A percentile compares a stretch with the other conserved stretches of the same genome.
Evolutionary conservation across 768 basidiomycete species (phyloP).

Genomic region (Exidia glandulosa): DNA sequence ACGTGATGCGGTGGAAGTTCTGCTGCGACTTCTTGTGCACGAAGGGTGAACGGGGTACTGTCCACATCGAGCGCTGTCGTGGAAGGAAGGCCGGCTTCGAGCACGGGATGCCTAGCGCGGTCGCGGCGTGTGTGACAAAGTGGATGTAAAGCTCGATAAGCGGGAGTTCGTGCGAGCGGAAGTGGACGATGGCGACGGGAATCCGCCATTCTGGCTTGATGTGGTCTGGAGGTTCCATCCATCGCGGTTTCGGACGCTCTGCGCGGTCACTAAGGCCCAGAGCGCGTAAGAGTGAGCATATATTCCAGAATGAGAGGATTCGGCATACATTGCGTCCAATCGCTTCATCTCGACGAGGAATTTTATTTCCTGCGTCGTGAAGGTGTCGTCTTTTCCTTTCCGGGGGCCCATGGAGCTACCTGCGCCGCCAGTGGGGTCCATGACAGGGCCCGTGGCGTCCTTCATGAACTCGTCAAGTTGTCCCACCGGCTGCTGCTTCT

Average conservation of each 20-base stretch:
- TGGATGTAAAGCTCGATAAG: slow-evolving; percentile 71
- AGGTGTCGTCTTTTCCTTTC: not conserved
- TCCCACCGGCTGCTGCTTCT: not conserved
- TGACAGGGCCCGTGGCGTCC: too few species aligned
- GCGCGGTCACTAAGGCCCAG: not conserved
- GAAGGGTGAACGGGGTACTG: slow-evolving; percentile 78
- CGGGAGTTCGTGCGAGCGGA: slow-evolving; percentile 61
- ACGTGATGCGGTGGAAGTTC: slow-evolving; percentile 80
- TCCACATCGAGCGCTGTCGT: slow-evolving; percentile 69
- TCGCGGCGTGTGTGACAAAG: slow-evolving; percentile 75
- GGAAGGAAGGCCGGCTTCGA: slow-evolving; percentile 58
- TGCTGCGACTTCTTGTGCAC: slow-evolving; percentile 90
- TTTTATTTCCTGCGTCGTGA: not conserved
- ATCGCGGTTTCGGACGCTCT: not conserved
- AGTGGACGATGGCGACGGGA: slow-evolving; percentile 73
- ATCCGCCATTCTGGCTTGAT: slow-evolving; percentile 29
- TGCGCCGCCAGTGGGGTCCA: not conserved
- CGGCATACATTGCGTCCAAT: not conserved
- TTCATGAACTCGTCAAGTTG: too few species aligned
- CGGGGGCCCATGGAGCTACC: not conserved
- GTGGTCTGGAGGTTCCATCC: not conserved
- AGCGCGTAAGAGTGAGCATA: not conserved
- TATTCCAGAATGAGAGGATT: not conserved
- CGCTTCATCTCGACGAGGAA: not conserved
- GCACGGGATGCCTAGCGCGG: slow-evolving; percentile 72